Percentiles rank a stretch among this genome's conserved stretches.
These are phyloP conservation scores for Phoenix roebelenii DNA, from an alignment of 176 grass and related monocot species.

Conservation along the genomic window DNA sequence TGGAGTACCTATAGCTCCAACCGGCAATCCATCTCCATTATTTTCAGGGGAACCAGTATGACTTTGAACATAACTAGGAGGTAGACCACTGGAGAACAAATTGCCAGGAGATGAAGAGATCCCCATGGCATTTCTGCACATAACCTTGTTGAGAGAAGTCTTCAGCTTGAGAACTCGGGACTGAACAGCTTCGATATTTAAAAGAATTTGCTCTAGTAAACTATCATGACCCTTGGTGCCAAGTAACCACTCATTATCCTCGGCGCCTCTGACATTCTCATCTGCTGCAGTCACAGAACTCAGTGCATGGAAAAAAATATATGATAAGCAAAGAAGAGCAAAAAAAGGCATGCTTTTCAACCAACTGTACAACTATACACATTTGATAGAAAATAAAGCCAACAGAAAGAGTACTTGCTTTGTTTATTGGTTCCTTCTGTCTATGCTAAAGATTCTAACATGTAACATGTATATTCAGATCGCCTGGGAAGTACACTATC, in stretches of 20 bases:
- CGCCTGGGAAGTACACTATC: too few species aligned
- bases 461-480: too few species aligned
- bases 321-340: too few species aligned
- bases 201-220: constrained; percentile 58
- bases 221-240: constrained; percentile 44
- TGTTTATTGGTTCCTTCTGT: too few species aligned
- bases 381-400: too few species aligned
- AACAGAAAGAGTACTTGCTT: too few species aligned
- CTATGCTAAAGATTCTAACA: too few species aligned
- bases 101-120: constrained; percentile 29
- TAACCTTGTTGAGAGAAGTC: constrained; percentile 45
- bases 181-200: constrained; percentile 68
- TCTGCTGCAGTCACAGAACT: constrained; percentile 25
- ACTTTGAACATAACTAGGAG: constrained; percentile 37
- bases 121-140: constrained; percentile 37
- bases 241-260: constrained; percentile 73
- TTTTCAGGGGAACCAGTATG: constrained; percentile 54
- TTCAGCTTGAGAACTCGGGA: constrained; percentile 46
- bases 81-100: constrained; percentile 3
- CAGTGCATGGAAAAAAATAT: neutral
- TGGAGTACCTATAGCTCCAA: constrained; percentile 10
- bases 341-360: too few species aligned
- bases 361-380: too few species aligned
- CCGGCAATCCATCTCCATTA: constrained; percentile 24
- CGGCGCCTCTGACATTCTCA: constrained; percentile 53